Conservation (phyloP, 306 rosid genomes). For the Oemleria cerasiformis region DNA sequence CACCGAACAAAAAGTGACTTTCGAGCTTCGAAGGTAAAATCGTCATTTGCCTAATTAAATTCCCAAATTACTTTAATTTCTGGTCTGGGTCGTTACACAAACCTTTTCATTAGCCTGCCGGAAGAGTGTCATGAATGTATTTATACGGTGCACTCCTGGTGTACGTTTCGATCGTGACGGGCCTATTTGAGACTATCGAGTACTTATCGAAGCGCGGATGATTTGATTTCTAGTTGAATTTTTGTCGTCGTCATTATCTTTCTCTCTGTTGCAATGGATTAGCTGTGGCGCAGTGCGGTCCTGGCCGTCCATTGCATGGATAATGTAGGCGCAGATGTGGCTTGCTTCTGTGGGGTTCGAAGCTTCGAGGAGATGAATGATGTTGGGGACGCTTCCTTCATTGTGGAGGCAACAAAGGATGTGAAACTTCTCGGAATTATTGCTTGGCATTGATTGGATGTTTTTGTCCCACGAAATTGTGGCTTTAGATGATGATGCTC, state of each 20-base stretch:
- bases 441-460: background rate
- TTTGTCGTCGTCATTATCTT: constrained; percentile 11
- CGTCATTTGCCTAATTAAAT: too few relatives aligned
- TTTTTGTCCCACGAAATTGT: constrained; percentile 23
- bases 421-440: constrained; percentile 10
- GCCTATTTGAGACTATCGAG: constrained; percentile 35
- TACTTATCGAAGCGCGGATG: constrained; percentile 39
- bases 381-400: constrained; percentile 42
- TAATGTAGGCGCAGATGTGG: constrained; percentile 40
- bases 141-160: constrained; percentile 47
- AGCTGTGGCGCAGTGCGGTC: constrained; percentile 54
- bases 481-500: constrained; percentile 29
- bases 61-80: too few relatives aligned
- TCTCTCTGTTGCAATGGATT: constrained; percentile 24
- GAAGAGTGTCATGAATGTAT: constrained; percentile 51
- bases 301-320: constrained; percentile 50
- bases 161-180: constrained; percentile 29
- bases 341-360: constrained; percentile 48
- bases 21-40: too few relatives aligned
- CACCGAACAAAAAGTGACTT: too few relatives aligned
- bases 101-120: constrained; percentile 33
- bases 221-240: constrained; percentile 27
- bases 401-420: constrained; percentile 59
- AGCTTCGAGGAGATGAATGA: constrained; percentile 56
- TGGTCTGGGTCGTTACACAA: too few relatives aligned